Conservation (phyloP, 2,329 filamentous ascomycete genomes). For the Aspergillus sp. region DNA sequence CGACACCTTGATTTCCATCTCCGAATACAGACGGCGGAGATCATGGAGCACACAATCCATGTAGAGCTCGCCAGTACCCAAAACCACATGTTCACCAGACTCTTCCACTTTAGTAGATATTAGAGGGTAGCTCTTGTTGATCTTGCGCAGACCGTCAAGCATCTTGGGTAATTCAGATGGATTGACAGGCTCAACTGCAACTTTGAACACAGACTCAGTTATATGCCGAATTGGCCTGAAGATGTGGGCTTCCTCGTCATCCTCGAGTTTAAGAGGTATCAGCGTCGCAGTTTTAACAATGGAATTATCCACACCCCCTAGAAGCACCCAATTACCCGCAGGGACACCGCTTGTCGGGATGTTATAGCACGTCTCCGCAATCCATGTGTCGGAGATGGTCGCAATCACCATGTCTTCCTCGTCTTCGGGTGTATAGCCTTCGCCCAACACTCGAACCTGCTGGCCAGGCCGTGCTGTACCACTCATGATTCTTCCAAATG, state of each 20-base stretch:
- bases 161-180: constrained; percentile 97
- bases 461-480: constrained; percentile 76
- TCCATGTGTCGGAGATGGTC: constrained; percentile 78
- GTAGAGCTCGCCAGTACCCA: constrained; percentile 96
- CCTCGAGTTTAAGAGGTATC: constrained; percentile 69
- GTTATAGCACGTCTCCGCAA: constrained; percentile 88
- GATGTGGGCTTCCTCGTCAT: constrained; percentile 89
- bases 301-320: constrained; percentile 90
- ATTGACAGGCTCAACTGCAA: constrained; percentile 96
- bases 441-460: constrained; percentile 83
- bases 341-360: constrained; percentile 86
- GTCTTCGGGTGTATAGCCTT: constrained; percentile 92
- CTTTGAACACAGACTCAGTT: constrained; percentile 95
- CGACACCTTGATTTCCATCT: constrained; percentile 99
- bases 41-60: constrained; percentile 99
- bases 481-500: constrained; percentile 86
- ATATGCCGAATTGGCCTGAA: constrained; percentile 91
- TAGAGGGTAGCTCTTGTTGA: constrained; percentile 96
- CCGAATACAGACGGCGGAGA: constrained; percentile 83
- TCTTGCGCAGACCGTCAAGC: constrained; percentile 90
- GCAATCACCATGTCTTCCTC: constrained; percentile 94
- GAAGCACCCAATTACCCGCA: constrained; percentile 86
- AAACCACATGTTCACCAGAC: constrained; percentile 88
- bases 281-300: constrained; percentile 97
- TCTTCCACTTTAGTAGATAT: constrained; percentile 97